Evolutionary conservation across 2,329 filamentous ascomycete genomes (phyloP).

Genomic region (Akanthomyces uredinophilus): DNA sequence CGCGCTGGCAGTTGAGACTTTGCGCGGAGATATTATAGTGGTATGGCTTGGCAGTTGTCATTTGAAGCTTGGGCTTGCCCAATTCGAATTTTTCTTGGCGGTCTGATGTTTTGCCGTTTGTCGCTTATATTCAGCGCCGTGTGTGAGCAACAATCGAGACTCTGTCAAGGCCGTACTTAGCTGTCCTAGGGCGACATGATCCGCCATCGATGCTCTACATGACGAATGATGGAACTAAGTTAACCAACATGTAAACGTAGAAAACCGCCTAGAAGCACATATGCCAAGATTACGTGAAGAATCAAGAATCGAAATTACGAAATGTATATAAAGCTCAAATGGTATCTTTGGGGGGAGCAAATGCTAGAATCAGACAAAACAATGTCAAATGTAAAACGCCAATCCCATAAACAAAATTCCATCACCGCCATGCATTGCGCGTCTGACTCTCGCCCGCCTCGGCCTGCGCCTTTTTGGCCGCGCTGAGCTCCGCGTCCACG

Average conservation of each 20-base stretch:
- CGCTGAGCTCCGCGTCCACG: constrained; percentile 31
- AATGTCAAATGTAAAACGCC: neutral
- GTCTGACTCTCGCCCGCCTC: constrained; percentile 17
- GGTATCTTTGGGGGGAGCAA: neutral
- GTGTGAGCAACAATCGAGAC: too few species aligned
- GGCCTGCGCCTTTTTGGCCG: constrained; percentile 22
- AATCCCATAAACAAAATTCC: neutral
- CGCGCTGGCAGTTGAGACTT: too few species aligned
- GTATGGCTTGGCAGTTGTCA: too few species aligned
- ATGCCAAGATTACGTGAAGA: neutral
- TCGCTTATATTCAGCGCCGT: neutral
- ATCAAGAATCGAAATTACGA: neutral
- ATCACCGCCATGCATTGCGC: constrained; percentile 24
- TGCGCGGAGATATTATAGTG: too few species aligned
- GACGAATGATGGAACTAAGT: neutral
- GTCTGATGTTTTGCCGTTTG: neutral
- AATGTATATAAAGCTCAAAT: neutral
- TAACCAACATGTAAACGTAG: neutral
- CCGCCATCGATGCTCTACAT: too few species aligned
- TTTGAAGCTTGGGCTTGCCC: too few species aligned
- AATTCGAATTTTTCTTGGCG: too few species aligned
- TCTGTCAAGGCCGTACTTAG: too few species aligned
- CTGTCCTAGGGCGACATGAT: too few species aligned
- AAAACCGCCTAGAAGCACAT: neutral
- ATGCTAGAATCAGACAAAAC: neutral